Conservation (phyloP, 2,329 filamentous ascomycete genomes). For the Paecilomyces sp. region DNA sequence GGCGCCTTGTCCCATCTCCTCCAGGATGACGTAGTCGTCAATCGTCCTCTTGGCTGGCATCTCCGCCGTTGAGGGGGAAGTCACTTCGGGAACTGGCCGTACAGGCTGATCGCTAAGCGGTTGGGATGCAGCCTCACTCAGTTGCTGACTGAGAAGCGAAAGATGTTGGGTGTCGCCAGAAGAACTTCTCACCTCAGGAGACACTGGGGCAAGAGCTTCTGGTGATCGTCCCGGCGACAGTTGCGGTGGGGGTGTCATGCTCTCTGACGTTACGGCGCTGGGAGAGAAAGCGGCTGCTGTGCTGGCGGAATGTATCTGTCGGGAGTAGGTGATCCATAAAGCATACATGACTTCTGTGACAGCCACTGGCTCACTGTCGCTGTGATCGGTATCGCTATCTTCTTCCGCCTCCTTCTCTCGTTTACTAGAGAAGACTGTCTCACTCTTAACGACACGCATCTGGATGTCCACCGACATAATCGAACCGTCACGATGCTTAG, state of each 20-base stretch:
- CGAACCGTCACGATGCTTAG: slow-evolving; percentile 81
- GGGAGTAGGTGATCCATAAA: slow-evolving; percentile 93
- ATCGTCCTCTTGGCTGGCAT: slow-evolving; percentile 68
- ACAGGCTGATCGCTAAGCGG: slow-evolving; percentile 36
- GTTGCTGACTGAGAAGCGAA: slow-evolving; percentile 45
- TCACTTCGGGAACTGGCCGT: slow-evolving; percentile 26
- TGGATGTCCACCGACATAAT: slow-evolving; percentile 93
- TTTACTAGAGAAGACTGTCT: slow-evolving; percentile 55
- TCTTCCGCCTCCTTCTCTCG: slow-evolving; percentile 61
- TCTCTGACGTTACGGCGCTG: slow-evolving; percentile 52
- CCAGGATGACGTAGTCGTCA: slow-evolving; percentile 80
- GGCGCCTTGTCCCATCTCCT: slow-evolving; percentile 97
- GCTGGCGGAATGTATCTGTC: slow-evolving; percentile 75
- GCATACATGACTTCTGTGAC: slow-evolving; percentile 81
- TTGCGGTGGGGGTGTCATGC: slow-evolving; percentile 67
- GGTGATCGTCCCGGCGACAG: slow-evolving; percentile 65
- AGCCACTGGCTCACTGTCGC: slow-evolving; percentile 28
- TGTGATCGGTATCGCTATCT: slow-evolving; percentile 44
- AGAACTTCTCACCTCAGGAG: slow-evolving; percentile 15
- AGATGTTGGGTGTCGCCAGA: slow-evolving; percentile 31
- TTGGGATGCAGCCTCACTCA: slow-evolving; percentile 43
- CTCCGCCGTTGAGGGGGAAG: slow-evolving; percentile 19
- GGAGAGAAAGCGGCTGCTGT: slow-evolving; percentile 51
- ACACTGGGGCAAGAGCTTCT: slow-evolving; percentile 19
- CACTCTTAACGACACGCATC: slow-evolving; percentile 91